Evolutionary conservation across 768 basidiomycete genomes (phyloP), one percentile per base, ranked within the genome.

Genomic region (Lentinula boryana): DNA sequence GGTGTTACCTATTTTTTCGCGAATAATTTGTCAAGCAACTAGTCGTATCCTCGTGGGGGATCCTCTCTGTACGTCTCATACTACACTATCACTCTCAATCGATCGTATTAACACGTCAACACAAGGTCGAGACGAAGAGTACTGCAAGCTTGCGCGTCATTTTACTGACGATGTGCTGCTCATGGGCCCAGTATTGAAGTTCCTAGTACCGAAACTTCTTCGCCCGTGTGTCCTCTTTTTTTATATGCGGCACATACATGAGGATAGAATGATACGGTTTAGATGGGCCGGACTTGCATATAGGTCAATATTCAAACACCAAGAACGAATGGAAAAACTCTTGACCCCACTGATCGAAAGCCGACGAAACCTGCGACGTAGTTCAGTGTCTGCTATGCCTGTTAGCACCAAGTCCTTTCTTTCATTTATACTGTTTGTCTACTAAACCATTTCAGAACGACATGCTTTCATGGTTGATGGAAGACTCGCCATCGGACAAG

Each of bases 1-100:
- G 41, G 68, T 69, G 40, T 67, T 66, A 56, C 62, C 66, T 62
- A 66, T 68, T 59, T 65, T 70, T 48, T 68, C 73, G 62, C 64
- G 67, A 38, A 71, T 73, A 58, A 70, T 71, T 56, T 72, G 70
- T 65, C 73, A 76, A 63, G 68, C 66, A 60, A 76, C 73, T 53
- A 79, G 76, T 58, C 76, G 78, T 27, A 60, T 77, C 41, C 78
- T 78, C 52, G 74, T 79, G 31, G 78, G 78, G 1, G 52, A 68
- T 4, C 70, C 74, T 12, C 59, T 76, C 51, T 76, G 78, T 78
- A 58, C 57, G 72, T 67, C 38, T 49, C 49, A 23, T 35, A 41
- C 57, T 27, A 60, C 44, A 46, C 9, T 23, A 23, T 15, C 48
- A 13, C 9, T 23, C 48, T 15, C 48, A 13, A 6, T 44, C 49